These are phyloP conservation scores for Teratosphaeriaceae sp. DNA, from an alignment of 2,329 filamentous ascomycete species.

Conservation along the genomic window DNA sequence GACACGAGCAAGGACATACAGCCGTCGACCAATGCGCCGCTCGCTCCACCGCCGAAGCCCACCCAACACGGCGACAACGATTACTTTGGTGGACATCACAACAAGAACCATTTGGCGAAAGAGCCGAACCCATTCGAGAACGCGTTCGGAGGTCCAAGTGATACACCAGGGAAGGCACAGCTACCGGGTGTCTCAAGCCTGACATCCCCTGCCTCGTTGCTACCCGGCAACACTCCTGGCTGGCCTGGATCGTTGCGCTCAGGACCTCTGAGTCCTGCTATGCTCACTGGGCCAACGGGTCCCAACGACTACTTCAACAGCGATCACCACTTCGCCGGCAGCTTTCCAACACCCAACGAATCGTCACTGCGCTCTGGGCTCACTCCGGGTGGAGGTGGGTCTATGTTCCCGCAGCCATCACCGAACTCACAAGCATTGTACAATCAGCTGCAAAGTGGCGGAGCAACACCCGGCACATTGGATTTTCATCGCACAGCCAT, in stretches of 20 bases:
- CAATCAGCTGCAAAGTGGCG: conserved; percentile 69
- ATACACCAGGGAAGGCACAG: conserved; percentile 74
- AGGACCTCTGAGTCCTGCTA: conserved; percentile 90
- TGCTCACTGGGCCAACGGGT: conserved; percentile 75
- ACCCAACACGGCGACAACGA: conserved; percentile 39
- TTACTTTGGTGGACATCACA: conserved; percentile 44
- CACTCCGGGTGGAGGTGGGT: conserved; percentile 89
- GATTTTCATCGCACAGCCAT: conserved; percentile 94
- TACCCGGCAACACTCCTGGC: conserved; percentile 67
- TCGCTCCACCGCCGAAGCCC: conserved; percentile 48
- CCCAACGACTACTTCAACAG: conserved; percentile 70
- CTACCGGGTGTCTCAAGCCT: conserved; percentile 85
- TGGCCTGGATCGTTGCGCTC: conserved; percentile 86
- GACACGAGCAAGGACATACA: conserved; percentile 26
- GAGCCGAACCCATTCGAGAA: conserved; percentile 98
- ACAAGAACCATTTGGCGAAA: conserved; percentile 51
- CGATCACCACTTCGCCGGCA: conserved; percentile 71
- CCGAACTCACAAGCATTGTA: conserved; percentile 81
- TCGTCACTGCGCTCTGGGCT: conserved; percentile 85
- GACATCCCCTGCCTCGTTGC: conserved; percentile 78
- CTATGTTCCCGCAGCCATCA: conserved; percentile 92
- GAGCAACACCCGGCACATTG: conserved; percentile 79
- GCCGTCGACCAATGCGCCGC: conserved; percentile 38
- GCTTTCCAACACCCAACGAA: conserved; percentile 94
- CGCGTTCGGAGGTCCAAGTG: conserved; percentile 70